Evolutionary conservation across 139 green algal species (phyloP).

Genomic region (Nannochloris sp.): DNA sequence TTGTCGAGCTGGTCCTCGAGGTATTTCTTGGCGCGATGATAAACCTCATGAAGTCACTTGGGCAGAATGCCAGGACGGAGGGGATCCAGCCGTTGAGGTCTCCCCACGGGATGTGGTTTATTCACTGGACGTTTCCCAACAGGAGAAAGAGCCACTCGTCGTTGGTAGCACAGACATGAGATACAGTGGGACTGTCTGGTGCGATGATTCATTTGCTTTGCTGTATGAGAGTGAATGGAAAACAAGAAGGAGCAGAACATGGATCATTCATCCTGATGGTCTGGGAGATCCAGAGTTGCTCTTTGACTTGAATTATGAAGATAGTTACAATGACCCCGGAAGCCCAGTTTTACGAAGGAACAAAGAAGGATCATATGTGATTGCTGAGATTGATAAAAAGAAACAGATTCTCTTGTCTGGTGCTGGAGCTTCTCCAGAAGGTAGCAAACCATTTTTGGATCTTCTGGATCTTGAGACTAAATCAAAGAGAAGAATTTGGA

Average conservation of each 20-base stretch:
- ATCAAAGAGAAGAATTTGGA: slow-evolving; percentile 73
- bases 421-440: slow-evolving; percentile 67
- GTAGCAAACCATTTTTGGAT: slow-evolving; percentile 89
- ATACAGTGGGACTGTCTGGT: slow-evolving; percentile 79
- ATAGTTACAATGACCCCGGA: slow-evolving; percentile 88
- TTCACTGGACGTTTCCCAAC: slow-evolving; percentile 38
- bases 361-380: slow-evolving; percentile 63
- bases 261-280: slow-evolving; percentile 8
- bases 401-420: slow-evolving; percentile 69
- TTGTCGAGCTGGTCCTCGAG: slow-evolving; percentile 62
- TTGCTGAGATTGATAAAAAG: slow-evolving; percentile 54
- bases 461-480: slow-evolving; percentile 54
- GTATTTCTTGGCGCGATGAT: slow-evolving; percentile 82
- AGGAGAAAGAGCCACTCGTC: slow-evolving; percentile 11
- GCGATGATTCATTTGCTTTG: slow-evolving; percentile 71
- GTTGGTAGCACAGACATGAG: slow-evolving; percentile 48
- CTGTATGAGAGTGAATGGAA: slow-evolving; percentile 89
- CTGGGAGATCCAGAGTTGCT: neutral
- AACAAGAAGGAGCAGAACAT: slow-evolving; percentile 46
- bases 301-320: slow-evolving; percentile 73
- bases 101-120: slow-evolving; percentile 91
- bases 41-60: slow-evolving; percentile 65
- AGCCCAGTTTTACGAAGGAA: slow-evolving; percentile 63
- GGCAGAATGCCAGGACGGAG: slow-evolving; percentile 83
- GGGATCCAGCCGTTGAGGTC: slow-evolving; percentile 75